phyloP scores from a whole-genome alignment of 768 basidiomycete genomes.

The Butyriboletus loyo region DNA sequence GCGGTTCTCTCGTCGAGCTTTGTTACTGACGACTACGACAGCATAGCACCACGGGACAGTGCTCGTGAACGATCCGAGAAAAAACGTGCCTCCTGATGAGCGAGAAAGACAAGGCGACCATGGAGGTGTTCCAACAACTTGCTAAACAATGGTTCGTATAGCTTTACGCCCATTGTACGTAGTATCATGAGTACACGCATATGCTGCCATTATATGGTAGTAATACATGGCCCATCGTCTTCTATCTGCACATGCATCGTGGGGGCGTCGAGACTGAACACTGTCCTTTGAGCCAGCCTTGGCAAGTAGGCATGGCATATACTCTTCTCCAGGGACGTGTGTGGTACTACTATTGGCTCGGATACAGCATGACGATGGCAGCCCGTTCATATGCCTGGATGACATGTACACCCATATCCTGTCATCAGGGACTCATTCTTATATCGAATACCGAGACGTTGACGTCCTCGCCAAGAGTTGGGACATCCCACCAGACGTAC shows the following conservation, averaged over 20 bases:
- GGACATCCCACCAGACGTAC: too few species aligned
- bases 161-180: background rate
- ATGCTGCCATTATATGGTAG: background rate
- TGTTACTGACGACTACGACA: constrained; percentile 30
- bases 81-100: constrained; percentile 60
- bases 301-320: background rate
- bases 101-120: constrained; percentile 86
- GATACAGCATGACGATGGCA: too few species aligned
- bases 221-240: background rate
- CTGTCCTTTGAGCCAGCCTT: background rate
- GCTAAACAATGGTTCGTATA: constrained; percentile 75
- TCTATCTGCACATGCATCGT: background rate
- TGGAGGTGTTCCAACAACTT: constrained; percentile 94
- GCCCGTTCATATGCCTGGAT: too few species aligned
- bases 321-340: background rate
- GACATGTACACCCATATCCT: too few species aligned
- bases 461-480: too few species aligned
- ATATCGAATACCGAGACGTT: too few species aligned
- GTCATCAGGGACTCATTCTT: too few species aligned
- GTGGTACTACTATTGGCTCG: too few species aligned
- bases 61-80: constrained; percentile 59
- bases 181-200: constrained; percentile 9
- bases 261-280: background rate
- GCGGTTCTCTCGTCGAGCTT: constrained; percentile 39
- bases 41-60: constrained; percentile 73